Evolutionary conservation across 495 filamentous ascomycete genomes (phyloP).

Genomic region (Pyrenula aspistea): DNA sequence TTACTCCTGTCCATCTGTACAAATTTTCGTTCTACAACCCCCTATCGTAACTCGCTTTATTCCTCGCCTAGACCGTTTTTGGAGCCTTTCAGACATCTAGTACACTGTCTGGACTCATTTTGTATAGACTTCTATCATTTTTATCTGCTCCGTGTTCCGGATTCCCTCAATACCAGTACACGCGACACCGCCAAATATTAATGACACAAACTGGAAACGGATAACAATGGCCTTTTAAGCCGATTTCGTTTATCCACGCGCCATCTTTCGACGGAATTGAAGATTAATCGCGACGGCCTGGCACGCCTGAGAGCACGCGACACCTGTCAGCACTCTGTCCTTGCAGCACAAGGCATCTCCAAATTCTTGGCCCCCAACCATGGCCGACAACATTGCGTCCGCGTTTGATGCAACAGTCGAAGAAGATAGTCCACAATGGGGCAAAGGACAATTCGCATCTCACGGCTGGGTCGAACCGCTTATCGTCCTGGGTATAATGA

Average conservation of each 20-base stretch:
- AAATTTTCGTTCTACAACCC: background rate
- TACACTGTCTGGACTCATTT: background rate
- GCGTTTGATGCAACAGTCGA: background rate
- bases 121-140: background rate
- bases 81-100: background rate
- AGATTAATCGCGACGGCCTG: too few species aligned
- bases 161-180: background rate
- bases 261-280: background rate
- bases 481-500: slow-evolving; percentile 45
- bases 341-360: background rate
- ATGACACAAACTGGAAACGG: background rate
- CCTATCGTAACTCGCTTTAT: background rate
- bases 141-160: background rate
- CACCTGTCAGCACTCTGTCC: too few species aligned
- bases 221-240: background rate
- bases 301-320: too few species aligned
- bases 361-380: background rate
- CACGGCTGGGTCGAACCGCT: slow-evolving; percentile 47
- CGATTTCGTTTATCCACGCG: background rate
- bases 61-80: background rate
- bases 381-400: background rate
- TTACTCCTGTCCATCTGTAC: background rate
- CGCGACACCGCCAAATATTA: background rate
- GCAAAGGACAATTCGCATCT: slow-evolving; percentile 20
- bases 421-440: slow-evolving; percentile 2